Conservation (phyloP, 495 filamentous ascomycete genomes). For the Neurospora sp. region DNA sequence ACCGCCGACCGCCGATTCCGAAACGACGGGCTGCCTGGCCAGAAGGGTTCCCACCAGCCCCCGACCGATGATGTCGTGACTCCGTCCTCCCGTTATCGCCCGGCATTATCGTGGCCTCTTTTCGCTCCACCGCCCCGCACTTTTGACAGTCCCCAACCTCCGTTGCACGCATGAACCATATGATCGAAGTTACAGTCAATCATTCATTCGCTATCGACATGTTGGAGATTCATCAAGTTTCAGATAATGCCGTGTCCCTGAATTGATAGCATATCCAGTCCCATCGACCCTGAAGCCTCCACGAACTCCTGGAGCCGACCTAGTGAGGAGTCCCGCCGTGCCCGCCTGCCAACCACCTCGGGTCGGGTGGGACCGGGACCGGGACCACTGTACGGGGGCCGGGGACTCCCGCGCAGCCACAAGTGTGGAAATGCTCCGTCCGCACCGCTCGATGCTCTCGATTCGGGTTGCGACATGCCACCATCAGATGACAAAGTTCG, state of each 20-base stretch:
- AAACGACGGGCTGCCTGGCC: background rate
- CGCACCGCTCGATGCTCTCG: background rate
- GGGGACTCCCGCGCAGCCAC: background rate
- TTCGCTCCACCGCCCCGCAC: background rate
- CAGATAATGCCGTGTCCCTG: background rate
- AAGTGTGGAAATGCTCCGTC: background rate
- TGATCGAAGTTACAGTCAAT: background rate
- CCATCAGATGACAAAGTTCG: background rate
- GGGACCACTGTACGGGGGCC: background rate
- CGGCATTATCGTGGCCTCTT: background rate
- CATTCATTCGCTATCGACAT: background rate
- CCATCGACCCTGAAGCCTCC: background rate
- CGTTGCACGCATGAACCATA: background rate
- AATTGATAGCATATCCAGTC: background rate
- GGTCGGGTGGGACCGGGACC: background rate
- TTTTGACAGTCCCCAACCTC: background rate
- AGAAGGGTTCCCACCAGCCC: background rate
- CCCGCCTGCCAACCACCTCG: background rate
- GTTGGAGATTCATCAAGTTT: background rate
- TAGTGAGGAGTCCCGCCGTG: background rate
- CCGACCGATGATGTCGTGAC: background rate
- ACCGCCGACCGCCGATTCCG: background rate
- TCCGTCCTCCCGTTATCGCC: background rate
- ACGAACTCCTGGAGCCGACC: background rate
- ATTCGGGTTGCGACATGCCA: background rate